Conservation (phyloP, 2,329 filamentous ascomycete species). For the Xylariomycetidae sp. region DNA sequence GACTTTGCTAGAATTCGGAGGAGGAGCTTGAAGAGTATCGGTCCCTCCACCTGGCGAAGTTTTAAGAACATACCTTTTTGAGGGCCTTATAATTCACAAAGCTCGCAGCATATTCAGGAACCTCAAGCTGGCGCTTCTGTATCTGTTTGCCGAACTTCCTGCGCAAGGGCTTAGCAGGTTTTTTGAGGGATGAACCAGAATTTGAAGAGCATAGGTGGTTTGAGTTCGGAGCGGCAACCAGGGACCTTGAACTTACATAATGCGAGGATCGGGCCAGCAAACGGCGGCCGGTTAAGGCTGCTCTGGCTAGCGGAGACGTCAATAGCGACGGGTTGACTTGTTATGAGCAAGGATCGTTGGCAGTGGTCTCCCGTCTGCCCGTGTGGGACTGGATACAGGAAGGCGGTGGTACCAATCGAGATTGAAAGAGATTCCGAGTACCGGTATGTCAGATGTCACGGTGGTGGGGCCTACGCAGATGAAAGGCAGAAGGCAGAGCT, state of each 20-base stretch:
- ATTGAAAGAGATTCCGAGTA: constrained; percentile 4
- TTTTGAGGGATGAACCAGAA: no score
- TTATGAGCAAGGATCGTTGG: no score
- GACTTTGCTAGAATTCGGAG: no score
- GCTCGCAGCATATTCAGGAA: constrained; percentile 97
- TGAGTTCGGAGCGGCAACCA: no score
- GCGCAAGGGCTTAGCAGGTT: no score
- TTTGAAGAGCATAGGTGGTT: no score
- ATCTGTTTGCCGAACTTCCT: constrained; percentile 99
- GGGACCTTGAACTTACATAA: constrained; percentile 33
- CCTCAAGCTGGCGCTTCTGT: constrained; percentile 97
- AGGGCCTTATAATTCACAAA: constrained; percentile 99
- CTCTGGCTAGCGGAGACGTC: no score
- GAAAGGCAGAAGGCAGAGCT: no score
- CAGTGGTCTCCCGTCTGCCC: constrained; percentile 6
- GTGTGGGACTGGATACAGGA: constrained; percentile 14
- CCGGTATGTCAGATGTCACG: constrained; percentile 9
- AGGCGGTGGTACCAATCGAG: constrained; percentile 8
- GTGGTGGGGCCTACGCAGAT: no score
- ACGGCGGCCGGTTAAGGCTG: constrained; percentile 20
- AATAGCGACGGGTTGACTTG: no score
- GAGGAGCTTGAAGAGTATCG: no score
- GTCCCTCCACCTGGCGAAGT: background rate
- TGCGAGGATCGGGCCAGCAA: constrained; percentile 23
- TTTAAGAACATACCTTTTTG: constrained; percentile 72